phyloP scores from a whole-genome alignment of 139 green algal species.

The Micractinium sp. region DNA sequence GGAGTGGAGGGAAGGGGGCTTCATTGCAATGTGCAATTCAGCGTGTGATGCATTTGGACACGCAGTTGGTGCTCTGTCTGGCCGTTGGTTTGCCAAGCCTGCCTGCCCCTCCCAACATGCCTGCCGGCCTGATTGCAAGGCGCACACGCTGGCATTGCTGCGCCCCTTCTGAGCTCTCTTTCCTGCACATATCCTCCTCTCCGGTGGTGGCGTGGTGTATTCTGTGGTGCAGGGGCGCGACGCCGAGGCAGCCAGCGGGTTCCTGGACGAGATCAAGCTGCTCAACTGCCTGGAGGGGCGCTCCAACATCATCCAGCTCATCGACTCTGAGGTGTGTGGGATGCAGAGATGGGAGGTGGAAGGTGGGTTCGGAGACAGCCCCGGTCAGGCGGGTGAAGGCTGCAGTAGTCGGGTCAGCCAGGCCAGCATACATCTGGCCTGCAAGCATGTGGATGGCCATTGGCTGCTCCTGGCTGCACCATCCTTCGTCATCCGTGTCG shows the following conservation, averaged over 20 bases:
- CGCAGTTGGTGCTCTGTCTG: too few species aligned
- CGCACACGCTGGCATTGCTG: neutral
- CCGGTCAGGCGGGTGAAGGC: too few species aligned
- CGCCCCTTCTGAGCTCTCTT: neutral
- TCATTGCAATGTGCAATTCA: too few species aligned
- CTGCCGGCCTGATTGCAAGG: too few species aligned
- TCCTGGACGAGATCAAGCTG: slow-evolving; percentile 95
- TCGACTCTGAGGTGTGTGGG: slow-evolving; percentile 78
- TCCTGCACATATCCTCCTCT: neutral
- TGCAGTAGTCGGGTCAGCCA: too few species aligned
- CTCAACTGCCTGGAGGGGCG: slow-evolving; percentile 81
- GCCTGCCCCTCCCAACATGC: neutral
- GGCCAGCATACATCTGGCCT: too few species aligned
- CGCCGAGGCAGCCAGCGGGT: slow-evolving; percentile 82
- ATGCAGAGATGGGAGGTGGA: neutral
- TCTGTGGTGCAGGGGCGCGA: slow-evolving; percentile 53
- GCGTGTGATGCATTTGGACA: too few species aligned
- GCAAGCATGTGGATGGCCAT: too few species aligned
- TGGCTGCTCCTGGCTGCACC: too few species aligned
- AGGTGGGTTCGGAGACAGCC: neutral
- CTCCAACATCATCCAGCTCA: slow-evolving; percentile 96
- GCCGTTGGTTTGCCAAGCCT: neutral
- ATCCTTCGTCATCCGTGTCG: too few species aligned
- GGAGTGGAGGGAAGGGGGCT: neutral
- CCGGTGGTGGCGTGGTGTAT: too few species aligned